phyloP scores from a whole-genome alignment of 495 filamentous ascomycete species.

The Trichoderma virens region DNA sequence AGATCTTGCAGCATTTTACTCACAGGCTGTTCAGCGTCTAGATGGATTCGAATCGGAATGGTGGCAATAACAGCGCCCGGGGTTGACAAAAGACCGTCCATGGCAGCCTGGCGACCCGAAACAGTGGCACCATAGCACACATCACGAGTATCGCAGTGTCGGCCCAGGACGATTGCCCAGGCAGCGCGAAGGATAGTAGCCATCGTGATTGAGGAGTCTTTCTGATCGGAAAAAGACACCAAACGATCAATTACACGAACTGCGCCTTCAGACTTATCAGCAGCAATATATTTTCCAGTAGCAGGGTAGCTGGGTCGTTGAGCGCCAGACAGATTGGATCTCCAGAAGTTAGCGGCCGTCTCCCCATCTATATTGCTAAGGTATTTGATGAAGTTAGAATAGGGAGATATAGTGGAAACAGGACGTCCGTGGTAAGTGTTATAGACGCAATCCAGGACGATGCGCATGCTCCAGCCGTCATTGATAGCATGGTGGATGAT shows the following conservation, averaged over 20 bases:
- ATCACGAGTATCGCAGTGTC: slow-evolving; percentile 30
- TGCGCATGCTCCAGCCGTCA: slow-evolving; percentile 10
- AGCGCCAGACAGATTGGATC: slow-evolving; percentile 19
- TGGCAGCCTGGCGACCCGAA: slow-evolving; percentile 38
- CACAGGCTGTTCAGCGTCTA: slow-evolving; percentile 13
- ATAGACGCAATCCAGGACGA: slow-evolving; percentile 3
- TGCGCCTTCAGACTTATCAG: neutral
- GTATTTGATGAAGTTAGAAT: slow-evolving; percentile 6
- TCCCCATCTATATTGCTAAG: neutral
- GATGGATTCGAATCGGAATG: slow-evolving; percentile 39
- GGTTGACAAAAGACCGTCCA: slow-evolving; percentile 40
- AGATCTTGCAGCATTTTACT: slow-evolving; percentile 18
- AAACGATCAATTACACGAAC: slow-evolving; percentile 13
- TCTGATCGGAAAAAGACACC: slow-evolving; percentile 15
- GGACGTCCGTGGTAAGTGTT: neutral
- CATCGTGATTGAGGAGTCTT: slow-evolving; percentile 29
- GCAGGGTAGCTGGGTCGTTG: slow-evolving; percentile 21
- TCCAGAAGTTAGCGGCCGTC: slow-evolving; percentile 10
- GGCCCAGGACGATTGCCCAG: slow-evolving; percentile 34
- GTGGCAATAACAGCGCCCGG: slow-evolving; percentile 51
- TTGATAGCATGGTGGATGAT: slow-evolving; percentile 12
- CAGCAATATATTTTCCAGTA: slow-evolving; percentile 9
- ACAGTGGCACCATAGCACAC: slow-evolving; percentile 41
- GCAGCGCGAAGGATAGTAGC: slow-evolving; percentile 39
- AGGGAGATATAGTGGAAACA: neutral